Evolutionary conservation across 352 stramenopile genomes (phyloP).

Genomic region (Pythium dissotocum): DNA sequence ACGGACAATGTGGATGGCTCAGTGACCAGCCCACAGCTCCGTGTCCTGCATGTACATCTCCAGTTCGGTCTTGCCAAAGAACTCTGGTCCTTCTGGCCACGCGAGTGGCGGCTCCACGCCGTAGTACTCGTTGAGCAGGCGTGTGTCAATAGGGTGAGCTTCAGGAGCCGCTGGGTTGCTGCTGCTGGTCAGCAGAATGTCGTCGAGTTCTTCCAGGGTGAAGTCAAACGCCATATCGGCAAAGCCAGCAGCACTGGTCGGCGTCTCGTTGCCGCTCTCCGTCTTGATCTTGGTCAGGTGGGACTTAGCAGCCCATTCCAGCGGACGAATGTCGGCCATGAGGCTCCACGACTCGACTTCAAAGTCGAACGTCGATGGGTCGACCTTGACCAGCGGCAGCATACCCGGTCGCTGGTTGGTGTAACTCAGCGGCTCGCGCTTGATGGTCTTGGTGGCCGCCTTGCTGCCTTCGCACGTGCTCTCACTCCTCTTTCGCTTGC

Average conservation of each 20-base stretch:
- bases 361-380: constrained; percentile 28
- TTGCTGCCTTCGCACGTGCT: constrained; percentile 18
- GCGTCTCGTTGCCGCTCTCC: constrained; percentile 30
- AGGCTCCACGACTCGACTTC: constrained; percentile 31
- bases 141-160: constrained; percentile 4
- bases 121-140: constrained; percentile 22
- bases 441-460: constrained; percentile 10
- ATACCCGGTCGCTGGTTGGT: background rate
- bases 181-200: constrained; percentile 25
- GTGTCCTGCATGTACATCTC: constrained; percentile 34
- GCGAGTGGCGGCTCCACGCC: constrained; percentile 15
- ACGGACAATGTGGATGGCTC: background rate
- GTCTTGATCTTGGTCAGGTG: constrained; percentile 23
- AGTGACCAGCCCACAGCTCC: constrained; percentile 27
- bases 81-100: constrained; percentile 18
- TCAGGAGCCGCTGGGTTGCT: background rate
- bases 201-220: constrained; percentile 32
- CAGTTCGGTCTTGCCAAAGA: constrained; percentile 30
- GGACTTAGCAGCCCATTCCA: constrained; percentile 28
- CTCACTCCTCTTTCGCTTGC: constrained; percentile 29
- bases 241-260: constrained; percentile 24
- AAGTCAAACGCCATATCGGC: constrained; percentile 29
- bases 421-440: constrained; percentile 13
- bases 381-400: constrained; percentile 21
- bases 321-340: constrained; percentile 24